phyloP scores from a whole-genome alignment of 1,284 basidiomycete species.

The Marasmius oreades region DNA sequence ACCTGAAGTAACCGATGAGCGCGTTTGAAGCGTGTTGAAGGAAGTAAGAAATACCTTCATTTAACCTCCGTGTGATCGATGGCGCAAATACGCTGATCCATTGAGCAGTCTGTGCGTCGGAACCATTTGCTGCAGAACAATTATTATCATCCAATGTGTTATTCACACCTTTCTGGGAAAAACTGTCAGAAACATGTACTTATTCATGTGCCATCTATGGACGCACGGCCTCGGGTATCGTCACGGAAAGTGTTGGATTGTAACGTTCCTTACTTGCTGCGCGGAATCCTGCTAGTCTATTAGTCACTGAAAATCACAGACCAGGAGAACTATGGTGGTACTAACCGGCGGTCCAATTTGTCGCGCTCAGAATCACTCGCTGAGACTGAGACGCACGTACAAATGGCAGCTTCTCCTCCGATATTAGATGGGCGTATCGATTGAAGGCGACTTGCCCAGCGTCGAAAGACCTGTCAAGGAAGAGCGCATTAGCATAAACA shows the following conservation, averaged over 20 bases:
- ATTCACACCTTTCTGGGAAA: slow-evolving; percentile 35
- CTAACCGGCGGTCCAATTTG: slow-evolving; percentile 69
- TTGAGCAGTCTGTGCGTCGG: slow-evolving; percentile 37
- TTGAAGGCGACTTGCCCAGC: slow-evolving; percentile 45
- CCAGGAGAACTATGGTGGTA: not conserved
- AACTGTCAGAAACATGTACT: slow-evolving; percentile 1
- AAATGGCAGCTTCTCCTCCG: slow-evolving; percentile 50
- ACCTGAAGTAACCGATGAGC: not conserved
- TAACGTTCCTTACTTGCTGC: slow-evolving; percentile 36
- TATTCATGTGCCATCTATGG: slow-evolving; percentile 1
- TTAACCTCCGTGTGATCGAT: slow-evolving; percentile 59
- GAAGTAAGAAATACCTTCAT: slow-evolving; percentile 29
- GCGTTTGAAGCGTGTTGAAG: not conserved
- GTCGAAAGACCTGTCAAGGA: slow-evolving; percentile 40
- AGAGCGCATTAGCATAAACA: too few species aligned
- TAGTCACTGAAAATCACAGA: slow-evolving; percentile 2
- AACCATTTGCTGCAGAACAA: slow-evolving; percentile 57
- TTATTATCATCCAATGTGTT: slow-evolving; percentile 71
- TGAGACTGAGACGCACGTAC: slow-evolving; percentile 58
- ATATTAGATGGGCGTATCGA: slow-evolving; percentile 52
- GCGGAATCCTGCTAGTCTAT: slow-evolving; percentile 44
- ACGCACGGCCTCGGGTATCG: slow-evolving; percentile 49
- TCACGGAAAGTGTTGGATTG: slow-evolving; percentile 45
- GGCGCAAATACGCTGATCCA: slow-evolving; percentile 60
- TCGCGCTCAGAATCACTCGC: slow-evolving; percentile 65